Percentiles rank a stretch among this genome's conserved stretches.
Evolutionary conservation across 2,329 filamentous ascomycete species (phyloP).

Genomic region (Microdochium trichocladiopsis): DNA sequence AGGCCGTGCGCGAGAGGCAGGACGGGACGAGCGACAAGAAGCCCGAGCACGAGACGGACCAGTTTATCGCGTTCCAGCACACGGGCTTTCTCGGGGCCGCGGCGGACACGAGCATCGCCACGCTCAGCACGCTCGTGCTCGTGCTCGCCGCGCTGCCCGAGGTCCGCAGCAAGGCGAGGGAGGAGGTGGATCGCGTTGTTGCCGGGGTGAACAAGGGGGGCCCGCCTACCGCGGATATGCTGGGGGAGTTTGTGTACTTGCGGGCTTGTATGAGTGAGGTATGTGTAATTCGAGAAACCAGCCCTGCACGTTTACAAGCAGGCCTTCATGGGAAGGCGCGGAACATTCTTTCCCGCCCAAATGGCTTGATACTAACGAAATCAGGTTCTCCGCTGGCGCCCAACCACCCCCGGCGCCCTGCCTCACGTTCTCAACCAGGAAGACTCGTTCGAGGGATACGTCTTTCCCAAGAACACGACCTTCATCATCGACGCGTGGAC

Average conservation of each 20-base stretch:
- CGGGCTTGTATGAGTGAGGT: constrained; percentile 10
- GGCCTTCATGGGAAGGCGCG: too few relatives aligned
- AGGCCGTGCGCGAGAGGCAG: background rate
- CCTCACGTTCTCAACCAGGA: constrained; percentile 9
- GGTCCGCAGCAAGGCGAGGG: constrained; percentile 7
- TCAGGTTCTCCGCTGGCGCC: constrained; percentile 10
- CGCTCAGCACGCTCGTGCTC: constrained; percentile 6
- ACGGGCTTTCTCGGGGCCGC: constrained; percentile 9
- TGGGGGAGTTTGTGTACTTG: constrained; percentile 6
- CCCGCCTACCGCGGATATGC: constrained; percentile 3
- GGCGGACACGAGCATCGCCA: constrained; percentile 7
- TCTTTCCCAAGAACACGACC: constrained; percentile 6
- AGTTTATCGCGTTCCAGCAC: background rate
- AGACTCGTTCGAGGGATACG: constrained; percentile 7
- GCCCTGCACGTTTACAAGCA: background rate
- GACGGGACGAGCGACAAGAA: background rate
- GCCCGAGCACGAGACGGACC: constrained; percentile 1
- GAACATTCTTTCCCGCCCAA: too few relatives aligned
- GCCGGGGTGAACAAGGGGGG: too few relatives aligned
- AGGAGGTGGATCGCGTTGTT: constrained; percentile 7
- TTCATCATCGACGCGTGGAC: constrained; percentile 8
- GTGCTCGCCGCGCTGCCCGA: constrained; percentile 7
- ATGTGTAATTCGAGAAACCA: background rate
- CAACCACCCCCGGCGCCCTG: constrained; percentile 5
- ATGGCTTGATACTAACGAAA: too few relatives aligned